Percentiles rank a stretch among this genome's conserved stretches.
These are phyloP conservation scores for Penicillium psychrosexuale DNA, from an alignment of 2,329 filamentous ascomycete genomes.

Conservation along the genomic window DNA sequence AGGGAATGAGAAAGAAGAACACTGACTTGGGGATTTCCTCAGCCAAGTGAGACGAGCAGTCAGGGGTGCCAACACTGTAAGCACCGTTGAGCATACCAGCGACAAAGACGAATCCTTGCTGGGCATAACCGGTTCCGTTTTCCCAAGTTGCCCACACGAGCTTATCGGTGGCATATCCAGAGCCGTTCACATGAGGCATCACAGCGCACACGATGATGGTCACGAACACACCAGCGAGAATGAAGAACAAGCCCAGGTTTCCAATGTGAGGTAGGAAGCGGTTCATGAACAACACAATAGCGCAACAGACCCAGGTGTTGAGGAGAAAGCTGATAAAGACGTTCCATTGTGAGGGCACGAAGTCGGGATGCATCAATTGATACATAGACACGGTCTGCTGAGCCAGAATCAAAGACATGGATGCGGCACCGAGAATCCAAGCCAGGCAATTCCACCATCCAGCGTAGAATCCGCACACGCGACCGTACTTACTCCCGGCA, in stretches of 20 bases:
- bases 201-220: conserved; percentile 53
- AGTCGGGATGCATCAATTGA: conserved; percentile 55
- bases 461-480: conserved; percentile 48
- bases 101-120: conserved; percentile 62
- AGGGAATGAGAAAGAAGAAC: neutral
- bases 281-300: conserved; percentile 57
- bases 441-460: conserved; percentile 47
- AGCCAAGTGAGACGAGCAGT: conserved; percentile 62
- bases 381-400: conserved; percentile 63
- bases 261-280: conserved; percentile 51
- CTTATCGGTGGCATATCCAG: conserved; percentile 47
- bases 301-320: conserved; percentile 54
- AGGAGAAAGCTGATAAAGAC: conserved; percentile 58
- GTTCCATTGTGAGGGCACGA: conserved; percentile 55
- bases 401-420: conserved; percentile 57
- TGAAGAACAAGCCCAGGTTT: conserved; percentile 56
- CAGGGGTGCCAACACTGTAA: conserved; percentile 64
- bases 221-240: conserved; percentile 52
- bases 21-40: conserved; percentile 58
- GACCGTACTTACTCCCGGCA: conserved; percentile 52
- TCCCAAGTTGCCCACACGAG: conserved; percentile 58
- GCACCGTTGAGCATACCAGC: conserved; percentile 67
- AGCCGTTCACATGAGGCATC: conserved; percentile 50
- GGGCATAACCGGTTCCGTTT: conserved; percentile 44
- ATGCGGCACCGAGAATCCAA: conserved; percentile 62